A percentile compares a stretch with the other conserved stretches of the same genome.
phyloP scores from a whole-genome alignment of 768 basidiomycete species.

The Butyriboletus loyo region DNA sequence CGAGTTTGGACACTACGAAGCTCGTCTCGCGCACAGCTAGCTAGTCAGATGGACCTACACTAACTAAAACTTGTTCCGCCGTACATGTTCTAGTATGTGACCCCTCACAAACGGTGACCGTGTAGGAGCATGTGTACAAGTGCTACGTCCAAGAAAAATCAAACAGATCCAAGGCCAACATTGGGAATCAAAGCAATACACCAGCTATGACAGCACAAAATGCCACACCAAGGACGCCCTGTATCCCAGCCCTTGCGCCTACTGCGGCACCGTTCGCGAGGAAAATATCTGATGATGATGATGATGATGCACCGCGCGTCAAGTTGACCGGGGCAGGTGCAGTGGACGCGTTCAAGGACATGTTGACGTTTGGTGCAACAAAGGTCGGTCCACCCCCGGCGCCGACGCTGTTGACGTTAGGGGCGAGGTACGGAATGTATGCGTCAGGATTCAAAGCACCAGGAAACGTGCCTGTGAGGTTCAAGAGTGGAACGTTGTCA shows the following conservation, averaged over 20 bases:
- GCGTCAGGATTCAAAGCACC: constrained; percentile 41
- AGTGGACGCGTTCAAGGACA: constrained; percentile 29
- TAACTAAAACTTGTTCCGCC: too few relatives aligned
- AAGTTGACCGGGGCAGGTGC: constrained; percentile 43
- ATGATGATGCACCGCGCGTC: constrained; percentile 21
- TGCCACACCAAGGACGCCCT: constrained; percentile 7
- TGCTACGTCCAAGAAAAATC: not conserved
- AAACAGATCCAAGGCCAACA: not conserved
- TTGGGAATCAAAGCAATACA: constrained; percentile 8
- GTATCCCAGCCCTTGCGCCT: not conserved
- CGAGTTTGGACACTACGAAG: too few relatives aligned
- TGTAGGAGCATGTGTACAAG: too few relatives aligned
- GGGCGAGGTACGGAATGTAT: constrained; percentile 47
- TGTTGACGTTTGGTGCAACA: constrained; percentile 34
- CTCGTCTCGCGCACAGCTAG: too few relatives aligned
- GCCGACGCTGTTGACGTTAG: constrained; percentile 36
- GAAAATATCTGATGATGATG: too few relatives aligned
- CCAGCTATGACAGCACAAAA: constrained; percentile 2
- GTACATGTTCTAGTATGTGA: too few relatives aligned
- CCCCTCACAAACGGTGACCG: too few relatives aligned
- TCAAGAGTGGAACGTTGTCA: constrained; percentile 29
- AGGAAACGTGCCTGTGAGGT: constrained; percentile 39
- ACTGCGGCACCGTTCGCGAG: constrained; percentile 2
- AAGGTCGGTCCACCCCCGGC: constrained; percentile 44
- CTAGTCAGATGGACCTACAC: too few relatives aligned